Evolutionary conservation across 257 asterid genomes (phyloP), one percentile per base, ranked within the genome.

Genomic region (Scutellaria barbata): DNA sequence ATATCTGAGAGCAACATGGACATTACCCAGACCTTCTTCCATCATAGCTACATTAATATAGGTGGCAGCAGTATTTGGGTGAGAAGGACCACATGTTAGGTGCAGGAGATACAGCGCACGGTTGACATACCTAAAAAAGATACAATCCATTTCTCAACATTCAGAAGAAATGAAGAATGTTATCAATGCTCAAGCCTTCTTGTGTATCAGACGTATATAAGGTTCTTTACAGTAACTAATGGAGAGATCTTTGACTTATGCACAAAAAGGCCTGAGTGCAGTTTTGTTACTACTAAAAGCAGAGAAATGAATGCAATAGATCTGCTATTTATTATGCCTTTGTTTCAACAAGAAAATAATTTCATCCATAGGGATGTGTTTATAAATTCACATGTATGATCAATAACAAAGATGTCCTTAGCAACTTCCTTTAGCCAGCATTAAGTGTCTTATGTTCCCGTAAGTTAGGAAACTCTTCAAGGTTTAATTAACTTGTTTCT

Each of bases 1-100:
- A 79, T 89, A 89, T 63, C 96, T 83, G 69, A 89, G 93, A 61
- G 96, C 96, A 76, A 89, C 80, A 74, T 89, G 96, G 65, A 76
- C 96, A 76, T 89, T 89, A 33, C 96, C 96, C 67, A 89, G 69
- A 61, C 96, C 96, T 82, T 89, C 96, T 87, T 89, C 93, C 96
- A 89, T 89, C 96, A 89, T 89, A 74, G 96, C 96, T 2, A 89
- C 91, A 65, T 89, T 89, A 45, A 89, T 89, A 63, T 89, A 89
- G 48, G 93, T 86, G 70, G 96, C 96, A 68, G 96, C 93, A 14
- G 96, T 89, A 75, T 87, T 89, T 47, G 96, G 96, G 69, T 86
- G 96, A 75, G 96, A 87, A 47, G 90, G 93, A 20, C 96, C 96
- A 53, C 96, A 89, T 30, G 91, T 89, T 62, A 89, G 79, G 74